phyloP scores from a whole-genome alignment of 441 rosid genomes.

The Bruguiera hainesii region DNA sequence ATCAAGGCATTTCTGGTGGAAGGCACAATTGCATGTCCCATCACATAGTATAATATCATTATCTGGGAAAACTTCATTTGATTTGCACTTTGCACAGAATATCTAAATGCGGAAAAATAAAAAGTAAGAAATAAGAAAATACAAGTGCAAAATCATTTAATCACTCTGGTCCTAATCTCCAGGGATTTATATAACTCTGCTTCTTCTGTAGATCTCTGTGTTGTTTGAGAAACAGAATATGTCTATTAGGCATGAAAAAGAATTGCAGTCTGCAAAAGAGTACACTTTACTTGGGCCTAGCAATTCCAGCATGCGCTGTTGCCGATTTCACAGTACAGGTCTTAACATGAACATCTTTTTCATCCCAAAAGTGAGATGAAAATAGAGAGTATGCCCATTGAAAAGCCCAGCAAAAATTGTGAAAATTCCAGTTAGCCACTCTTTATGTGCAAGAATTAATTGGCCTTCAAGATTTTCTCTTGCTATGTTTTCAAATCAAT shows the following conservation, averaged over 20 bases:
- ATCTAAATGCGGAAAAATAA: conserved; percentile 41
- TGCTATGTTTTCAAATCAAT: background rate
- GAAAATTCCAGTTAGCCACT: background rate
- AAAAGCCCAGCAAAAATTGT: background rate
- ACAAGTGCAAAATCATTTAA: conserved; percentile 6
- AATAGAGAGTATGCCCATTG: background rate
- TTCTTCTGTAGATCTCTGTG: background rate
- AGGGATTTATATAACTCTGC: background rate
- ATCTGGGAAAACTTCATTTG: conserved; percentile 79
- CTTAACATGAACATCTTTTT: background rate
- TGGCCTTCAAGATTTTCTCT: no score
- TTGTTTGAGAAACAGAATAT: background rate
- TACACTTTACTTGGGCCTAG: background rate
- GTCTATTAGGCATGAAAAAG: background rate
- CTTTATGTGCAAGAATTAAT: background rate
- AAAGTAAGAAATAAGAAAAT: conserved; percentile 11
- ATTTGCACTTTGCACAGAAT: conserved; percentile 91
- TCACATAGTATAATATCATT: conserved; percentile 95
- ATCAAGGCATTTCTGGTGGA: conserved; percentile 92
- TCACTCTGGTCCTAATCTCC: conserved; percentile 5
- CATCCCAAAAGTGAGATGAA: conserved; percentile 2
- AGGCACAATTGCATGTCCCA: conserved; percentile 92
- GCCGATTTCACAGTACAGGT: conserved; percentile 2
- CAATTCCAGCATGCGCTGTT: background rate
- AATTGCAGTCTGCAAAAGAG: background rate